Percentiles rank a stretch among this genome's conserved stretches.
Conservation (phyloP, 2,329 filamentous ascomycete species). For the Tolypocladium amazonense region DNA sequence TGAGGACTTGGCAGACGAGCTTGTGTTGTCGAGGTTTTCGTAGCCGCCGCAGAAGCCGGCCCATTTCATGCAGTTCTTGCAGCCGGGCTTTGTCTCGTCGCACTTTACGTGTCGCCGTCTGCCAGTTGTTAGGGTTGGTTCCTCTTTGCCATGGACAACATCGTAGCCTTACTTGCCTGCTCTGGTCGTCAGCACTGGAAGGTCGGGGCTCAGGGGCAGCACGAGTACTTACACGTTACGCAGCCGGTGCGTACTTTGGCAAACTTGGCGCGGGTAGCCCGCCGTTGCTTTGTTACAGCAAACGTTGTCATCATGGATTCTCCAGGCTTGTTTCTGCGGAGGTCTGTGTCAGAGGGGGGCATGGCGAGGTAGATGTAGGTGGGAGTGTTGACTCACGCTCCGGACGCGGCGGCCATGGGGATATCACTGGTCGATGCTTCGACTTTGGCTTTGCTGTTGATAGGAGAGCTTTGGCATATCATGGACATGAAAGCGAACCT, state of each 20-base stretch:
- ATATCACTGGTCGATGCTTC: background rate
- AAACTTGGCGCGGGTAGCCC: constrained; percentile 15
- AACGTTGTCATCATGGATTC: constrained; percentile 7
- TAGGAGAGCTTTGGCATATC: background rate
- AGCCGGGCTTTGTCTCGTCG: constrained; percentile 23
- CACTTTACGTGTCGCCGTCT: constrained; percentile 25
- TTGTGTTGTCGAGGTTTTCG: constrained; percentile 2
- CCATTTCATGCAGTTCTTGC: constrained; percentile 23
- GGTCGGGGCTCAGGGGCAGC: background rate
- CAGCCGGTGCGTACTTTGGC: constrained; percentile 21
- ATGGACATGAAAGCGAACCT: background rate
- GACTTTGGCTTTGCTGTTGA: background rate
- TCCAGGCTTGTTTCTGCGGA: background rate
- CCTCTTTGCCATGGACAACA: background rate
- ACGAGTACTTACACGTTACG: constrained; percentile 17
- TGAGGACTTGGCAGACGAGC: background rate
- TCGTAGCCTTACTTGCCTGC: constrained; percentile 16
- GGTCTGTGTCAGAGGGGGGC: background rate
- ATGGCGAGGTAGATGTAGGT: background rate
- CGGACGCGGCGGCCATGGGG: background rate
- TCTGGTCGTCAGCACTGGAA: background rate
- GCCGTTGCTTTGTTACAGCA: constrained; percentile 5
- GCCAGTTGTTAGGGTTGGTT: background rate
- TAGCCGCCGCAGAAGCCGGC: constrained; percentile 23
- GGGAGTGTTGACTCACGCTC: background rate